A percentile compares a stretch with the other conserved stretches of the same genome.
Evolutionary conservation across 495 filamentous ascomycete genomes (phyloP).

Genomic region (Penicillium paradoxum): DNA sequence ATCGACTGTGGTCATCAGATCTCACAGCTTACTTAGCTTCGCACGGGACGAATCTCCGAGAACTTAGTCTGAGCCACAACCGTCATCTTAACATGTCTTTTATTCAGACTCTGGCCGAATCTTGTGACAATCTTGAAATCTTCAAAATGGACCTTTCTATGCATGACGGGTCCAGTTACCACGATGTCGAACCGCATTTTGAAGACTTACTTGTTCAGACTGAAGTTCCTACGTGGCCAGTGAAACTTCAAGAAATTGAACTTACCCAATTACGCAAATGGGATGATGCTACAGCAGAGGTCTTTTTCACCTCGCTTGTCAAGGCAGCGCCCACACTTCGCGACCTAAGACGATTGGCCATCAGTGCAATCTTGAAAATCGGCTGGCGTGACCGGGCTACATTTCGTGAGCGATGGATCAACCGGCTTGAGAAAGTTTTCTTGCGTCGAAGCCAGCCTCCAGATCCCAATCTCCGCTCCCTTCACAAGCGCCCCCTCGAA

Average conservation of each 20-base stretch:
- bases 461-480: conserved; percentile 27
- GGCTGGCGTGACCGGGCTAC: conserved; percentile 72
- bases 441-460: conserved; percentile 52
- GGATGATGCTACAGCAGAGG: conserved; percentile 56
- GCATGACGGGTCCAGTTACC: conserved; percentile 51
- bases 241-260: conserved; percentile 61
- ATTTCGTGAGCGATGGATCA: conserved; percentile 69
- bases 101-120: conserved; percentile 50
- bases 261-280: conserved; percentile 70
- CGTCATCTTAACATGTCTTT: conserved; percentile 70
- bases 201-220: conserved; percentile 51
- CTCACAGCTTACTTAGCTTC: conserved; percentile 56
- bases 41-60: conserved; percentile 56
- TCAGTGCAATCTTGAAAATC: conserved; percentile 69
- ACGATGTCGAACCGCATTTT: conserved; percentile 69
- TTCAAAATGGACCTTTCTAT: conserved; percentile 72
- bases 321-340: conserved; percentile 58
- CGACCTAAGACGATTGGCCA: conserved; percentile 58
- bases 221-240: conserved; percentile 72
- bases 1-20: conserved; percentile 54
- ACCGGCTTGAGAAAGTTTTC: conserved; percentile 59
- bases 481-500: conserved; percentile 14
- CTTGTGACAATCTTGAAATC: conserved; percentile 62
- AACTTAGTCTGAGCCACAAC: conserved; percentile 70
- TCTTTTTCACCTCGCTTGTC: conserved; percentile 71